Evolutionary conservation across 495 filamentous ascomycete genomes (phyloP).

Genomic region (Annulohypoxylon stygium): DNA sequence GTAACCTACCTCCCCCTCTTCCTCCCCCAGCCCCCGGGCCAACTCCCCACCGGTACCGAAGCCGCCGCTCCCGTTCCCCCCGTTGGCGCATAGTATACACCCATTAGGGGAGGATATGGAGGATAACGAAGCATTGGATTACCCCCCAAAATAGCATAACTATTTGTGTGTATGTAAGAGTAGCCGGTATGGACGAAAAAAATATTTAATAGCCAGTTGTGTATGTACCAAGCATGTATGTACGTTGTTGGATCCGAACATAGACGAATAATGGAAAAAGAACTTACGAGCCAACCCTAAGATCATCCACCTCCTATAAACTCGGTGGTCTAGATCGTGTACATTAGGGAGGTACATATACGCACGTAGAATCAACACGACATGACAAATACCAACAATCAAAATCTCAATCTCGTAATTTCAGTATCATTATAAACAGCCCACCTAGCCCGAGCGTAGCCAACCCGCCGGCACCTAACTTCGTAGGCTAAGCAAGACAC

Average conservation of each 20-base stretch:
- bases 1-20: slow-evolving; percentile 90
- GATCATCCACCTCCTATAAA: no score
- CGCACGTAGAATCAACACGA: background rate
- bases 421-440: slow-evolving; percentile 7
- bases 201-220: background rate
- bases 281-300: background rate
- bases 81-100: slow-evolving; percentile 28
- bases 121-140: background rate
- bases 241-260: background rate
- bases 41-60: slow-evolving; percentile 54
- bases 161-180: background rate
- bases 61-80: slow-evolving; percentile 55
- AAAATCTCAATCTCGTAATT: background rate
- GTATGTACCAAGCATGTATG: background rate
- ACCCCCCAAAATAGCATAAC: background rate
- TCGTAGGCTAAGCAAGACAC: background rate
- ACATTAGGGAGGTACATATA: background rate
- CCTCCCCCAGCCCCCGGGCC: slow-evolving; percentile 69
- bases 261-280: slow-evolving; percentile 7
- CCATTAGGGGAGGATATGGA: background rate
- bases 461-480: background rate
- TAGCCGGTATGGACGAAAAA: background rate
- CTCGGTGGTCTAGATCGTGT: background rate
- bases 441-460: background rate
- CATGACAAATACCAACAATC: background rate